Conservation (phyloP, 2,329 filamentous ascomycete species). For the Thelonectria blattea region DNA sequence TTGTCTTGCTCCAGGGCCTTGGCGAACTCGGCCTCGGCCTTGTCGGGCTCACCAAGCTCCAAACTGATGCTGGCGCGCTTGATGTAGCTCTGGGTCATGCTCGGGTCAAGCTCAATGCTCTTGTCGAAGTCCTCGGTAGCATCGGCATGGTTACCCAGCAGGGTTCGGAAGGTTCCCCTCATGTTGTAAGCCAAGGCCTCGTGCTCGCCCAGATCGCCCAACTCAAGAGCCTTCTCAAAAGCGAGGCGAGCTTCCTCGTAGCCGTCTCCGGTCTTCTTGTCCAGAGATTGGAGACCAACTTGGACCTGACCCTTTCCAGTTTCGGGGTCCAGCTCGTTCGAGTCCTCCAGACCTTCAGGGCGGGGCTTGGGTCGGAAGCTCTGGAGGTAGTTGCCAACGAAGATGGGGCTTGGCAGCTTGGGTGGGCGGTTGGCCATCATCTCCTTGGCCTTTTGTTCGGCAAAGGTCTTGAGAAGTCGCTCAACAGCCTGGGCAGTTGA, state of each 20-base stretch:
- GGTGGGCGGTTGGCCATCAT: conserved; percentile 86
- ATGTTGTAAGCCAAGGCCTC: conserved; percentile 96
- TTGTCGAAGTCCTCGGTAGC: conserved; percentile 87
- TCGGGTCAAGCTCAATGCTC: conserved; percentile 88
- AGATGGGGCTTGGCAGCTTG: conserved; percentile 92
- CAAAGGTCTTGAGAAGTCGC: conserved; percentile 93
- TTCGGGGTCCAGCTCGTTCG: conserved; percentile 75
- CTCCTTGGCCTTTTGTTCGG: conserved; percentile 89
- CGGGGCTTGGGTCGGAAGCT: conserved; percentile 88
- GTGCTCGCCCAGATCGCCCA: conserved; percentile 78
- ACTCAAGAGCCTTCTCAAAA: conserved; percentile 87
- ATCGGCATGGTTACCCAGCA: conserved; percentile 84
- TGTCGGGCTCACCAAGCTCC: conserved; percentile 87
- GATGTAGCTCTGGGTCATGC: conserved; percentile 95
- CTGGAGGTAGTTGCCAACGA: conserved; percentile 98
- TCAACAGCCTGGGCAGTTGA: conserved; percentile 88
- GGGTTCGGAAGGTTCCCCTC: conserved; percentile 93
- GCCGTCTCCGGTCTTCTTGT: conserved; percentile 85
- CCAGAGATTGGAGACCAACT: conserved; percentile 79
- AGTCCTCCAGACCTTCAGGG: conserved; percentile 82
- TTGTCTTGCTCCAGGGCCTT: conserved; percentile 84
- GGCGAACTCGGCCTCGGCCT: conserved; percentile 86
- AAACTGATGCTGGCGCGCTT: conserved; percentile 98
- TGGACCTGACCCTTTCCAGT: conserved; percentile 87
- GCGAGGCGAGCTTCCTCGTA: conserved; percentile 87